phyloP scores from a whole-genome alignment of 306 rosid species.

The Gleditsia sinensis region DNA sequence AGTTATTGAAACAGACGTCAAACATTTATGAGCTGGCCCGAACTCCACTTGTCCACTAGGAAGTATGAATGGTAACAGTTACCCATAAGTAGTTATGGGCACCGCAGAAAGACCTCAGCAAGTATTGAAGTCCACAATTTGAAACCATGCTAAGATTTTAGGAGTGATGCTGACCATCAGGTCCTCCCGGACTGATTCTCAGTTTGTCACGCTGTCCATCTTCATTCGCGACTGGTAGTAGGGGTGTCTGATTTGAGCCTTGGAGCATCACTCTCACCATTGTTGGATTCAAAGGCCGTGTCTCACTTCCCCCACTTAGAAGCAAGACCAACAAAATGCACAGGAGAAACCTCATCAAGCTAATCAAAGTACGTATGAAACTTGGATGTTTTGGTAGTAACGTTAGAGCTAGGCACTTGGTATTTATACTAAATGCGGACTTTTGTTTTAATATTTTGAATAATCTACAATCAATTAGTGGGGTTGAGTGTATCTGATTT shows the following conservation, averaged over 20 bases:
- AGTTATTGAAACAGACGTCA: no score
- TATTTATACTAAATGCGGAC: not conserved
- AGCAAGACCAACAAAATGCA: constrained; percentile 33
- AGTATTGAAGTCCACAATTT: no score
- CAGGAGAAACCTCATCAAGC: not conserved
- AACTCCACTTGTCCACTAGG: no score
- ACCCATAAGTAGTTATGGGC: no score
- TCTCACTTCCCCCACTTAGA: constrained; percentile 36
- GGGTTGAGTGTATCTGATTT: not conserved
- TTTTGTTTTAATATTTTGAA: no score
- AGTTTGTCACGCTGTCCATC: constrained; percentile 21
- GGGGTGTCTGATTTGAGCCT: constrained; percentile 26
- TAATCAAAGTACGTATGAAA: not conserved
- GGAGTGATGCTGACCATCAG: constrained; percentile 57
- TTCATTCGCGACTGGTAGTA: constrained; percentile 2
- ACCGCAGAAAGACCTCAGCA: no score
- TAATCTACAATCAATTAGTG: not conserved
- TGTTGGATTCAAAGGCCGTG: constrained; percentile 44
- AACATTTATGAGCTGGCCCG: no score
- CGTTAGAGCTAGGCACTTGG: not conserved
- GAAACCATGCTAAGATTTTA: not conserved
- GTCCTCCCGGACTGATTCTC: constrained; percentile 68
- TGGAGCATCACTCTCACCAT: constrained; percentile 12
- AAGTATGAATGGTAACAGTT: no score
- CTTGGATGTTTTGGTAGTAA: not conserved